Evolutionary conservation across 83 land plant genomes (phyloP).

Genomic region (Thuja plicata): DNA sequence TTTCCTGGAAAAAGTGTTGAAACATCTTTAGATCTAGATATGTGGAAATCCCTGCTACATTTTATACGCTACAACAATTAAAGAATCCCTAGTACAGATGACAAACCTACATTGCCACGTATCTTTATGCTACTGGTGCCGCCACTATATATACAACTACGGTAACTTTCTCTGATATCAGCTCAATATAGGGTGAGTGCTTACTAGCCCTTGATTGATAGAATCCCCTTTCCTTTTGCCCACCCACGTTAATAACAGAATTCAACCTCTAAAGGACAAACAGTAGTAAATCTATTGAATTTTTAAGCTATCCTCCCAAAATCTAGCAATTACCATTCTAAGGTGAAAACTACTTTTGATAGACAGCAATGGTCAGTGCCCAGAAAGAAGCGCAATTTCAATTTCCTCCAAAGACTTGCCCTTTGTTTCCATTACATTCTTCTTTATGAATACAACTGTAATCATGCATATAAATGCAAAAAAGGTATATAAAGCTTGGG

Average conservation of each 20-base stretch:
- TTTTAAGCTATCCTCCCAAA: not conserved
- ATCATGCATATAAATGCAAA: conserved; percentile 69
- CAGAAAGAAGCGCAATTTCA: conserved; percentile 58
- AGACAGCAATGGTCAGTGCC: not conserved
- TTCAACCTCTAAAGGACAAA: conserved; percentile 2
- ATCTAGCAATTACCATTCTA: not conserved
- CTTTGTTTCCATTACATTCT: conserved; percentile 80
- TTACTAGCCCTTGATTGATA: not conserved
- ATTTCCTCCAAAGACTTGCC: conserved; percentile 89
- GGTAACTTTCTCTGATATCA: not conserved
- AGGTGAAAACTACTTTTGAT: not conserved
- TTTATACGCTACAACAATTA: not conserved
- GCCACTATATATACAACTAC: not conserved
- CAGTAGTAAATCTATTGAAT: not conserved
- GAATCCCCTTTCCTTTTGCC: not conserved
- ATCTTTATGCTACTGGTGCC: not conserved
- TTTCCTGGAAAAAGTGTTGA: not conserved
- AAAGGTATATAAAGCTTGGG: conserved; percentile 57
- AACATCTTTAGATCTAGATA: not conserved
- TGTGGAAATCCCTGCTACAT: not conserved
- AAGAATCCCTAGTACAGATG: not conserved
- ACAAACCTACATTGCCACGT: not conserved
- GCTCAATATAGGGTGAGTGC: not conserved
- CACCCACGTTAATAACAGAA: not conserved
- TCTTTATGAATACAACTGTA: conserved; percentile 73